Percentiles rank a stretch among this genome's conserved stretches.
These are phyloP conservation scores for Scytalidium lignicola DNA, from an alignment of 2,329 filamentous ascomycete genomes.

Conservation along the genomic window DNA sequence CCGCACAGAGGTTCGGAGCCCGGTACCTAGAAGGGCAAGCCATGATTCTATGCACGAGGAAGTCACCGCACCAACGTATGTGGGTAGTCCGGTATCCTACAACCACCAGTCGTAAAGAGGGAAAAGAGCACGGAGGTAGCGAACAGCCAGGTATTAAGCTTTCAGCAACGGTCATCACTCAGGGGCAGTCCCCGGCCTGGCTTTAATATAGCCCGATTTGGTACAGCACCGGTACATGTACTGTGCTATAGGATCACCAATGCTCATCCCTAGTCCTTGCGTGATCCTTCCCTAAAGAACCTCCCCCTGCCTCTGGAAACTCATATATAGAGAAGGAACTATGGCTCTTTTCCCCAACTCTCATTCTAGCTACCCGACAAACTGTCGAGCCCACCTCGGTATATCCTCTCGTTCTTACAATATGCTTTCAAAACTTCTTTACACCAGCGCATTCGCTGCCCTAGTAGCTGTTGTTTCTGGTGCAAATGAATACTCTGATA, in stretches of 20 bases:
- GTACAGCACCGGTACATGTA: no score
- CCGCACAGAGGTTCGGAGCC: not conserved
- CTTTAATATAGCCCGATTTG: not conserved
- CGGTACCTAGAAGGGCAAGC: not conserved
- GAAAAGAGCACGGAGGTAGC: not conserved
- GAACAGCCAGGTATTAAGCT: not conserved
- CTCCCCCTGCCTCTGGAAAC: not conserved
- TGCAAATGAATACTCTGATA: conserved; percentile 4
- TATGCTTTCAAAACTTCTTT: conserved; percentile 1
- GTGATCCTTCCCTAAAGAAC: no score
- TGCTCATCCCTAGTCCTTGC: no score
- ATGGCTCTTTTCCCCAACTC: not conserved
- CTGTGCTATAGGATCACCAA: no score
- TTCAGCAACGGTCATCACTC: not conserved
- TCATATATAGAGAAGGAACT: not conserved
- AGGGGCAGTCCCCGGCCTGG: not conserved
- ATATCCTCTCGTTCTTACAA: not conserved
- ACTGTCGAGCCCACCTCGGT: not conserved
- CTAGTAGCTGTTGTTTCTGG: conserved; percentile 11
- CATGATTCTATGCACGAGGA: not conserved
- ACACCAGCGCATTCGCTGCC: not conserved
- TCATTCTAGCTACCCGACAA: no score
- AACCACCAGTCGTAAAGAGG: not conserved
- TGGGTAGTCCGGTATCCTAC: no score
- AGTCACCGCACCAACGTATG: not conserved